These are phyloP conservation scores for Yarrowia hollandica DNA, from an alignment of 805 yeast species.

Conservation along the genomic window DNA sequence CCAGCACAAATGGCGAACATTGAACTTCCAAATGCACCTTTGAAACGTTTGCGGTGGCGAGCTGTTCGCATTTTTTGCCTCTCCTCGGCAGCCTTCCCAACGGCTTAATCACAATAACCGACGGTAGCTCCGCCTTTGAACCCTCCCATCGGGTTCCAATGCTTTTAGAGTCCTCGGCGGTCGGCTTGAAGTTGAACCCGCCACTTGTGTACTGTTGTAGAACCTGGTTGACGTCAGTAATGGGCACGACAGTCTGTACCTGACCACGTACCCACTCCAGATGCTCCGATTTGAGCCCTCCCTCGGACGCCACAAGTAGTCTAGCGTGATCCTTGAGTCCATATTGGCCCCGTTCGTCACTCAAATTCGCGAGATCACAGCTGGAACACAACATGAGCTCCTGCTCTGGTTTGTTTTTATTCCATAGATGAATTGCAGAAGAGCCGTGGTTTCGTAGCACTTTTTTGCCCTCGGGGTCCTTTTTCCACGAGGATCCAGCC, in stretches of 20 bases:
- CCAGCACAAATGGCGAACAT: conserved; percentile 42
- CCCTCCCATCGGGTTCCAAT: conserved; percentile 17
- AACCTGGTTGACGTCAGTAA: conserved; percentile 1
- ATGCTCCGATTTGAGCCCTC: conserved; percentile 19
- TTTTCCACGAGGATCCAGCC: conserved; percentile 12
- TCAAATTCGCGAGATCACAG: conserved; percentile 16
- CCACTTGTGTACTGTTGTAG: conserved; percentile 20
- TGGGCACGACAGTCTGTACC: not conserved
- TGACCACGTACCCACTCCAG: conserved; percentile 19
- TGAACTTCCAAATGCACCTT: conserved; percentile 31
- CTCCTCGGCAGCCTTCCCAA: not conserved
- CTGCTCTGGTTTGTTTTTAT: conserved; percentile 14
- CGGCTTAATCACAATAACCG: conserved; percentile 9
- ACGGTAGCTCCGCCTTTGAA: conserved; percentile 2
- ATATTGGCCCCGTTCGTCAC: not conserved
- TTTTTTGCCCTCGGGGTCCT: conserved; percentile 22
- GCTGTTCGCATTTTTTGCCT: conserved; percentile 2
- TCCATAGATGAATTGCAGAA: conserved; percentile 21
- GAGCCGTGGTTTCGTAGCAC: conserved; percentile 13
- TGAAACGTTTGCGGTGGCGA: conserved; percentile 12
- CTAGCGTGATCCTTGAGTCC: conserved; percentile 23
- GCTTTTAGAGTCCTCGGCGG: conserved; percentile 6
- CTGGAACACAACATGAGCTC: conserved; percentile 14
- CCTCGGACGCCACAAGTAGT: conserved; percentile 1
- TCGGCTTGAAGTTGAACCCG: conserved; percentile 23